A percentile compares a stretch with the other conserved stretches of the same genome.
phyloP scores from a whole-genome alignment of 2,329 filamentous ascomycete genomes.

The Colletotrichum orchidophilum region DNA sequence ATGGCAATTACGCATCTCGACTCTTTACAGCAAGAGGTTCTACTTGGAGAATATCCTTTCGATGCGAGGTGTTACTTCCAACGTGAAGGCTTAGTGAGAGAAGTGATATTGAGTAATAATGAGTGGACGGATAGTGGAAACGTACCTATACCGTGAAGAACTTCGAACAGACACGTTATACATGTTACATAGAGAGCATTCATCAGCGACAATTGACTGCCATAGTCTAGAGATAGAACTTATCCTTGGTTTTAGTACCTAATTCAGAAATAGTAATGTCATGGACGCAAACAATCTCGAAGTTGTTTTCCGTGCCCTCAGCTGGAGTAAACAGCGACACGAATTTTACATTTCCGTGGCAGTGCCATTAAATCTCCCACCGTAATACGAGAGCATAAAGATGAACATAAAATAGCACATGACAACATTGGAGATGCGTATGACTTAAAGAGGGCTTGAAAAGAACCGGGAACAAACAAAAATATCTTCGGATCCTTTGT shows the following conservation, averaged over 20 bases:
- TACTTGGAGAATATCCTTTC: background rate
- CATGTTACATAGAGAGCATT: background rate
- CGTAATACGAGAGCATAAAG: too few relatives aligned
- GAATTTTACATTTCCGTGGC: too few relatives aligned
- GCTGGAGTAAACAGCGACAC: background rate
- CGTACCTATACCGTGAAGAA: background rate
- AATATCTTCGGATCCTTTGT: too few relatives aligned
- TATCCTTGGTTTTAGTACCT: background rate
- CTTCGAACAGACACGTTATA: background rate
- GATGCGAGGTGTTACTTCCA: constrained; percentile 6
- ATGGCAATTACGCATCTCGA: background rate
- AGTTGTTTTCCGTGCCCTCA: background rate
- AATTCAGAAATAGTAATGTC: background rate
- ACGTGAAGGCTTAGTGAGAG: background rate
- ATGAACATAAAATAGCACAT: too few relatives aligned
- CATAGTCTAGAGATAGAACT: background rate
- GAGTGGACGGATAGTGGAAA: background rate
- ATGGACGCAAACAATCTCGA: background rate
- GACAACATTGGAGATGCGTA: too few relatives aligned
- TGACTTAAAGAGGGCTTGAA: too few relatives aligned
- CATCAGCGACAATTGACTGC: background rate
- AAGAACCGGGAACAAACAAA: too few relatives aligned
- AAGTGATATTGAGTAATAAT: background rate
- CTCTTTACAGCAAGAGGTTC: background rate
- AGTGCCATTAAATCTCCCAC: too few relatives aligned